Evolutionary conservation across 2,329 filamentous ascomycete species (phyloP).

Genomic region (Monilinia laxa): DNA sequence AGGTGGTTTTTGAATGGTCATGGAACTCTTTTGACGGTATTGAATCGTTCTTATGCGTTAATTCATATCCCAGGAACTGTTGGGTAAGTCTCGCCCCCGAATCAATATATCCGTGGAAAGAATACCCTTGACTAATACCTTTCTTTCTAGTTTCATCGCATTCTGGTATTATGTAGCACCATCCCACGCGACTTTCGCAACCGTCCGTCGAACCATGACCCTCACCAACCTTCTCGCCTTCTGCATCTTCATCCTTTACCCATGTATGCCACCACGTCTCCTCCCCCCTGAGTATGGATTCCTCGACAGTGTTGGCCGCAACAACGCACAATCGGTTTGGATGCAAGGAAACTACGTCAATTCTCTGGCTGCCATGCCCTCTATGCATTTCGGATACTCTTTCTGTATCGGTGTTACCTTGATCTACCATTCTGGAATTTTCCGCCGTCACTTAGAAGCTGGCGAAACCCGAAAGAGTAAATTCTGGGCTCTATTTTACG

Average conservation of each 20-base stretch:
- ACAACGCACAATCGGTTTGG: constrained; percentile 51
- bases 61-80: constrained; percentile 62
- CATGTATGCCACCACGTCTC: constrained; percentile 53
- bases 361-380: constrained; percentile 52
- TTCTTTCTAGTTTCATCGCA: constrained; percentile 54
- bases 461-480: constrained; percentile 46
- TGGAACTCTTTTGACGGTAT: constrained; percentile 51
- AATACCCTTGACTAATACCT: not conserved
- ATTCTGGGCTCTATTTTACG: constrained; percentile 48
- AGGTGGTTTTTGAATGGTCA: constrained; percentile 57
- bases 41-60: constrained; percentile 59
- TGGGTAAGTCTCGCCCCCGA: constrained; percentile 44
- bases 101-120: not conserved
- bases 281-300: constrained; percentile 51
- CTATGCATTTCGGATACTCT: constrained; percentile 55
- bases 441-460: constrained; percentile 41
- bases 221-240: constrained; percentile 55
- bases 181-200: constrained; percentile 48
- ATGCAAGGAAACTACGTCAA: constrained; percentile 53
- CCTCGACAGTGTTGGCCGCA: constrained; percentile 51
- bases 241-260: constrained; percentile 52
- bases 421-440: constrained; percentile 53
- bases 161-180: constrained; percentile 63
- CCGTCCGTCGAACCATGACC: constrained; percentile 50
- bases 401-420: constrained; percentile 54